These are phyloP conservation scores for Cytospora piceicola DNA, from an alignment of 2,329 filamentous ascomycete genomes.

Conservation along the genomic window DNA sequence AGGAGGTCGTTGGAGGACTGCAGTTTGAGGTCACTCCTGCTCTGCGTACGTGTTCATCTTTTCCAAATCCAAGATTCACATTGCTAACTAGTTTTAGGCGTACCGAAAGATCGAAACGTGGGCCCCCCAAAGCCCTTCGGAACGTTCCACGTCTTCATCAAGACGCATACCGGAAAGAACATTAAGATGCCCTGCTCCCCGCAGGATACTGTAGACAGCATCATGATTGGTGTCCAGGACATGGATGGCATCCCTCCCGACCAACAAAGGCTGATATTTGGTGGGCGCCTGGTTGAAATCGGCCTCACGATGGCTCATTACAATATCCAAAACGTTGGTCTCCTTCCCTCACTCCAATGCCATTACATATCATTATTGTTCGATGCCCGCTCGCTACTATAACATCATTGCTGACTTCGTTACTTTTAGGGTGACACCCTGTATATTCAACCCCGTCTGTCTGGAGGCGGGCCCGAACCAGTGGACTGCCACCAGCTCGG, in stretches of 20 bases:
- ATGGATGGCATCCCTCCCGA: not conserved
- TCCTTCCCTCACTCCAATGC: too few relatives aligned
- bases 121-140: too few relatives aligned
- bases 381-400: not conserved
- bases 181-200: not conserved
- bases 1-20: slow-evolving; percentile 46
- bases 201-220: not conserved
- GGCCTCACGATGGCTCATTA: not conserved
- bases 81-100: slow-evolving; percentile 7
- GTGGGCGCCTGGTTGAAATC: not conserved
- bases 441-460: not conserved
- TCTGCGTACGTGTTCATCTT: not conserved
- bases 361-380: not conserved
- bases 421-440: not conserved
- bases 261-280: not conserved
- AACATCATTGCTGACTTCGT: not conserved
- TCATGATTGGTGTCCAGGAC: not conserved
- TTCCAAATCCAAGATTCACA: not conserved
- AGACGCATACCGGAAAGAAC: not conserved
- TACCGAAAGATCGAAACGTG: slow-evolving; percentile 34
- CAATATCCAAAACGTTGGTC: not conserved
- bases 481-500: not conserved
- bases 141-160: not conserved
- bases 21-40: slow-evolving; percentile 46
- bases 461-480: not conserved